Percentiles rank a stretch among this genome's conserved stretches.
These are phyloP conservation scores for Sphaerosporella brunnea DNA, from an alignment of 495 filamentous ascomycete genomes.

Conservation along the genomic window DNA sequence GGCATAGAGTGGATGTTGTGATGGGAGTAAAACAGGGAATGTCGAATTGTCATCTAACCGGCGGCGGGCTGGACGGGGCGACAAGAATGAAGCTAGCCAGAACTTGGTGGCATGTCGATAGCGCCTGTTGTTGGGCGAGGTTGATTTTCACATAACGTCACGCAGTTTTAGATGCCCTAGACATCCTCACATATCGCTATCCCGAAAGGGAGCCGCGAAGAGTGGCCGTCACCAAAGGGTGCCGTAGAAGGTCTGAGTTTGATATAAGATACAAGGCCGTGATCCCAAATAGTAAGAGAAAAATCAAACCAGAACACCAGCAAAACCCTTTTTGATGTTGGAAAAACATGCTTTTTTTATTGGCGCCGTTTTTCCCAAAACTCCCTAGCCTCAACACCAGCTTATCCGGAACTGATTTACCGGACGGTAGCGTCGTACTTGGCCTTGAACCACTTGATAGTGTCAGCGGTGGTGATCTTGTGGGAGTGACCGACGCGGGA, in stretches of 20 bases:
- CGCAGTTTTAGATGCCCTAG: background rate
- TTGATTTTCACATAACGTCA: background rate
- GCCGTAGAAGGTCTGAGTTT: constrained; percentile 3
- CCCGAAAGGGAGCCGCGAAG: background rate
- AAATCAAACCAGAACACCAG: background rate
- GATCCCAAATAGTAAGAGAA: constrained; percentile 1
- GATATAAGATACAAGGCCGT: background rate
- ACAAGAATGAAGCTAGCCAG: background rate
- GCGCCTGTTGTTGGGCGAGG: no score
- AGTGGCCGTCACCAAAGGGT: constrained; percentile 3
- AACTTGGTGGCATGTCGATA: background rate
- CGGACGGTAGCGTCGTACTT: constrained; percentile 96
- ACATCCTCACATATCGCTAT: constrained; percentile 3
- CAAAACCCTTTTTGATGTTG: background rate
- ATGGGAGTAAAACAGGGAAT: background rate
- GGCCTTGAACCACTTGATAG: constrained; percentile 99
- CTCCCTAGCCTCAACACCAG: background rate
- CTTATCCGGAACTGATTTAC: no score
- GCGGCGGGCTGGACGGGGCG: background rate
- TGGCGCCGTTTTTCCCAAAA: background rate
- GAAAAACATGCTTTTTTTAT: constrained; percentile 3
- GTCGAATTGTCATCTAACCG: background rate
- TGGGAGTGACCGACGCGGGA: constrained; percentile 69
- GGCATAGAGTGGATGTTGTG: no score
- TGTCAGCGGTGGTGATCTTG: constrained; percentile 83